Conservation (phyloP, 768 basidiomycete species). For the Trametes meyenii region DNA sequence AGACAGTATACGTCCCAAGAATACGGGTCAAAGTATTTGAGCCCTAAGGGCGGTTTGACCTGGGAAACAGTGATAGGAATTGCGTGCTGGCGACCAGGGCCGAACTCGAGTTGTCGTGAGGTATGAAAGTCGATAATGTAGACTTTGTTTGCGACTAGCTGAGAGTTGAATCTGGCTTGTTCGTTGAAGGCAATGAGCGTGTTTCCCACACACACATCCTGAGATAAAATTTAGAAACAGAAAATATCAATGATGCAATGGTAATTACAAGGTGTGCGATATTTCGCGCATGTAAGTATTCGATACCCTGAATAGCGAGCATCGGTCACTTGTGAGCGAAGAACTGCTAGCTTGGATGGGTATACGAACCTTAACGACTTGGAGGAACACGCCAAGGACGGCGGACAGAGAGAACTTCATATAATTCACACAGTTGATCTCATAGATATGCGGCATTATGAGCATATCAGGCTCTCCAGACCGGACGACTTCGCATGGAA, state of each 20-base stretch:
- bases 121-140: background rate
- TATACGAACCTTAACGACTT: background rate
- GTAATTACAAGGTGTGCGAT: background rate
- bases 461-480: background rate
- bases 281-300: background rate
- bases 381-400: background rate
- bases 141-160: background rate
- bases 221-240: no score
- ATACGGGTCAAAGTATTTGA: background rate
- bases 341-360: background rate
- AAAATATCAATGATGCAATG: no score
- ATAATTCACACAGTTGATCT: background rate
- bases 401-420: background rate
- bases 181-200: background rate
- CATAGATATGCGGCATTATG: background rate
- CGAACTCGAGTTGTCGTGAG: background rate
- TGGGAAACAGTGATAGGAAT: background rate
- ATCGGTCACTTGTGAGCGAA: background rate
- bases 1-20: constrained; percentile 7
- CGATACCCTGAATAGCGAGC: background rate
- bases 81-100: background rate
- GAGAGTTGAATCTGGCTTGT: background rate
- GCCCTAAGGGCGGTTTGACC: background rate
- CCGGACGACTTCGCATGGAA: background rate
- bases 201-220: background rate